These are phyloP conservation scores for Carpinus viminea DNA, from an alignment of 306 rosid genomes.

Conservation along the genomic window DNA sequence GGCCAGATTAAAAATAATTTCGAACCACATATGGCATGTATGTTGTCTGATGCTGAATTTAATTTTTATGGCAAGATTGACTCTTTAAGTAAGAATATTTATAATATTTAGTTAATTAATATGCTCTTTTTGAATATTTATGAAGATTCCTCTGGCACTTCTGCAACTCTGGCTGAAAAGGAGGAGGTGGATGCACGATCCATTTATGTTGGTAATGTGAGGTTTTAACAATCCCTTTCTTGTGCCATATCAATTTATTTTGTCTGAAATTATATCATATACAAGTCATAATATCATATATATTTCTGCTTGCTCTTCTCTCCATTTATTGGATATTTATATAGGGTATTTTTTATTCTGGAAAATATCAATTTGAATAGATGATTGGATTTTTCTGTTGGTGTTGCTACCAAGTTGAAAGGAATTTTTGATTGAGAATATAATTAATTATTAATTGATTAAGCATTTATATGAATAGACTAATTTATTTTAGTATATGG, in stretches of 20 bases:
- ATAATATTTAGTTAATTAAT: background rate
- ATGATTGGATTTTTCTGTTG: background rate
- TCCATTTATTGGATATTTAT: slow-evolving; percentile 12
- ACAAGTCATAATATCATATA: background rate
- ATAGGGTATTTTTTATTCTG: background rate
- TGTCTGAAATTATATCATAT: background rate
- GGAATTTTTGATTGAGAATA: background rate
- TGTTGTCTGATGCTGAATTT: background rate
- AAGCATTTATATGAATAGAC: background rate
- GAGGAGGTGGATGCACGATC: slow-evolving; percentile 98
- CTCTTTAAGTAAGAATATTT: slow-evolving; percentile 9
- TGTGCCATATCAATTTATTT: background rate
- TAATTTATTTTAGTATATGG: background rate
- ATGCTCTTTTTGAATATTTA: slow-evolving; percentile 31
- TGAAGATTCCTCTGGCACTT: slow-evolving; percentile 70
- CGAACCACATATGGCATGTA: background rate
- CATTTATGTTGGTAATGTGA: slow-evolving; percentile 98
- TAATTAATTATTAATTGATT: background rate
- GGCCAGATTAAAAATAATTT: background rate
- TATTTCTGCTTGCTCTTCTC: background rate
- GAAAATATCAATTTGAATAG: background rate
- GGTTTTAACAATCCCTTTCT: slow-evolving; percentile 39
- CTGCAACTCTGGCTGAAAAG: slow-evolving; percentile 93
- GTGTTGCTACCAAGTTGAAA: background rate
- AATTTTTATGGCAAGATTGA: background rate